These are phyloP conservation scores for Alloteropsis semialata DNA, from an alignment of 176 grass and related monocot species.

Conservation along the genomic window DNA sequence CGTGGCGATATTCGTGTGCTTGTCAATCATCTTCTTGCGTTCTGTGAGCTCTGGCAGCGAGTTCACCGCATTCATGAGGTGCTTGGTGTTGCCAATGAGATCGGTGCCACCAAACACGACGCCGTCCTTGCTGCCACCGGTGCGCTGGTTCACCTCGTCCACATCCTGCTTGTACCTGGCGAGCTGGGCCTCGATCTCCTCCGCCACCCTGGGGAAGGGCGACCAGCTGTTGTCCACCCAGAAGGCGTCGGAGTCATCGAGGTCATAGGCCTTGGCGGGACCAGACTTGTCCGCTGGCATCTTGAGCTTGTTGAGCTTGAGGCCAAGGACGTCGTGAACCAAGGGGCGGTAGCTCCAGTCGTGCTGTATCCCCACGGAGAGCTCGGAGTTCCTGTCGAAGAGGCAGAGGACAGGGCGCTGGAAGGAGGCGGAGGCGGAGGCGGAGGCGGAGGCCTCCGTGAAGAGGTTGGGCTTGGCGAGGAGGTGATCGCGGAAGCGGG, in stretches of 20 bases:
- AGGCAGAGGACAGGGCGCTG: not conserved
- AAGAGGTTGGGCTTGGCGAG: constrained; percentile 18
- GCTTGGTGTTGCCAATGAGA: constrained; percentile 86
- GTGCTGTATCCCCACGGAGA: not conserved
- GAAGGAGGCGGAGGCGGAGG: not conserved
- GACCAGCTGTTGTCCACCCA: constrained; percentile 86
- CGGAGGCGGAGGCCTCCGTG: not conserved
- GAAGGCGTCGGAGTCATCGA: constrained; percentile 83
- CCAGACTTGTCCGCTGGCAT: constrained; percentile 43
- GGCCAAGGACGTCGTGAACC: constrained; percentile 71
- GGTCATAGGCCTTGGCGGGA: constrained; percentile 34
- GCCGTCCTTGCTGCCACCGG: constrained; percentile 56
- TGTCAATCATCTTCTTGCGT: constrained; percentile 90
- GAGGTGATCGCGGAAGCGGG: not conserved
- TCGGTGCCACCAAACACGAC: constrained; percentile 83
- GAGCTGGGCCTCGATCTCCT: constrained; percentile 72
- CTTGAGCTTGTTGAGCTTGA: constrained; percentile 71
- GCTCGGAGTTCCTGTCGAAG: constrained; percentile 17
- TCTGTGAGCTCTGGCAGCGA: constrained; percentile 87
- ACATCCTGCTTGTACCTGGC: constrained; percentile 90
- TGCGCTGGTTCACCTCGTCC: constrained; percentile 82
- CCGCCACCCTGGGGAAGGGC: constrained; percentile 75
- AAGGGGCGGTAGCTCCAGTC: constrained; percentile 59
- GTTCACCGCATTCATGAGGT: constrained; percentile 86
- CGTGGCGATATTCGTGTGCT: constrained; percentile 86